Base-by-base conservation (phyloP, 768 basidiomycete species). In the Suillus brevipes region DNA sequence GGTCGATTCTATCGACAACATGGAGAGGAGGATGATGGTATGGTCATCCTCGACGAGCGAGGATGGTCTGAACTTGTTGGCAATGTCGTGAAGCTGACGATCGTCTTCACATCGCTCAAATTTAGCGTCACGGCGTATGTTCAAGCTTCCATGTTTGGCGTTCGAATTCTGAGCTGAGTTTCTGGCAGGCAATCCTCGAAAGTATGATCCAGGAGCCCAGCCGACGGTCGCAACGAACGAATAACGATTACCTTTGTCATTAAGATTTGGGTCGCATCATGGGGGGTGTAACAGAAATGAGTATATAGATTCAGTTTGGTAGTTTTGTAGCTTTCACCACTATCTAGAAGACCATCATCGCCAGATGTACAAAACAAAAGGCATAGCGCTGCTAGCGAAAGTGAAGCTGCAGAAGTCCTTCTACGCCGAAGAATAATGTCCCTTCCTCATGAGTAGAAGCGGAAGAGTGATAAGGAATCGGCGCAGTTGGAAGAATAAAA, bases 301-400 rank as follows among this genome's bases (percentile, higher is more conserved):
- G 25, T 40, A 40, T 59, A 16, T 59, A 52, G 4, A 52, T 59
- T 28, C 58, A 25, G 9, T 58, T 58, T 38, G 7, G 25, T 57
- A 58, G 7, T 25, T 60, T 72, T 87, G 84, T 88, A 80, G 84
- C 85, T 87, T 82, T 77, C 85, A 82, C 85, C 80, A 88, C 87
- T 88, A 88, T 88, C 87, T 88, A 88, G 87, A 83, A 87, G 83
- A 81, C 85, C 85, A 85, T 88, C 86, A 87, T 86, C 59, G 83
- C 81, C 78, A 66, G 47, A 69, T 68, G 67, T 66, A 8, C n/a
- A 10, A 45, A 69, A 73, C 76, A 74, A 67, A 70, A 76, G 79
- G 78, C 84, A 65, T 88, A 87, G 85, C 79, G 87, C 84, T 86
- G 87, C 87, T 88, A 88, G 87, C 87, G 87, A 88, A 88, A 82